These are phyloP conservation scores for Buxus sempervirens DNA, from an alignment of 164 flowering plant genomes.

Conservation along the genomic window DNA sequence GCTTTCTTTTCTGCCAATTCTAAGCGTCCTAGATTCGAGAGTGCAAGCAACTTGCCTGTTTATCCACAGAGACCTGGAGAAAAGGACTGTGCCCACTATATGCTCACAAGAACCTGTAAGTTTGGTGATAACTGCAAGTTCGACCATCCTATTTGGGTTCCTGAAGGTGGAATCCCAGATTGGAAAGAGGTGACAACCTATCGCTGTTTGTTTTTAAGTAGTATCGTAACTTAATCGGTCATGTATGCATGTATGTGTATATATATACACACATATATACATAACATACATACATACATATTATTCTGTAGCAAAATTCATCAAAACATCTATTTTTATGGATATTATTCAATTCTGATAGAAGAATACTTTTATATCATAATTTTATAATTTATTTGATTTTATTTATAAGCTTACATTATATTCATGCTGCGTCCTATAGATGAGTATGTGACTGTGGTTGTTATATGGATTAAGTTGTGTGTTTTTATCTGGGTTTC, in stretches of 20 bases:
- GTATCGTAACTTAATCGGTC: constrained; percentile 10
- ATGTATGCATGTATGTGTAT: constrained; percentile 12
- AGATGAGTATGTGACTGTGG: background rate
- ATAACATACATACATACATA: constrained; percentile 14
- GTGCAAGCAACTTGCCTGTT: constrained; percentile 70
- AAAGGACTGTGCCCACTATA: constrained; percentile 97
- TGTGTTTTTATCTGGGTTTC: background rate
- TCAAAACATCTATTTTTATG: background rate
- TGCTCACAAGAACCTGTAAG: constrained; percentile 98
- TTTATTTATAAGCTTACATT: constrained; percentile 3
- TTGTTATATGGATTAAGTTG: background rate
- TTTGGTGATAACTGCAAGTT: constrained; percentile 99
- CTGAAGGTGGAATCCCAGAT: constrained; percentile 99
- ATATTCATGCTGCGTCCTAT: background rate
- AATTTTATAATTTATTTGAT: background rate
- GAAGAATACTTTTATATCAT: background rate
- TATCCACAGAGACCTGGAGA: constrained; percentile 99
- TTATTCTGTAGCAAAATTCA: background rate
- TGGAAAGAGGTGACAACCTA: constrained; percentile 98
- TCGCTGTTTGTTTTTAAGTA: constrained; percentile 22
- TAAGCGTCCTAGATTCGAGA: constrained; percentile 89
- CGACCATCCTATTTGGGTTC: constrained; percentile 99
- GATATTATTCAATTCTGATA: constrained; percentile 1
- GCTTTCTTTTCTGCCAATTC: constrained; percentile 73
- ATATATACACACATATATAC: constrained; percentile 10